These are phyloP conservation scores for Neonothopanus nambi DNA, from an alignment of 1,284 basidiomycete species.

Conservation along the genomic window DNA sequence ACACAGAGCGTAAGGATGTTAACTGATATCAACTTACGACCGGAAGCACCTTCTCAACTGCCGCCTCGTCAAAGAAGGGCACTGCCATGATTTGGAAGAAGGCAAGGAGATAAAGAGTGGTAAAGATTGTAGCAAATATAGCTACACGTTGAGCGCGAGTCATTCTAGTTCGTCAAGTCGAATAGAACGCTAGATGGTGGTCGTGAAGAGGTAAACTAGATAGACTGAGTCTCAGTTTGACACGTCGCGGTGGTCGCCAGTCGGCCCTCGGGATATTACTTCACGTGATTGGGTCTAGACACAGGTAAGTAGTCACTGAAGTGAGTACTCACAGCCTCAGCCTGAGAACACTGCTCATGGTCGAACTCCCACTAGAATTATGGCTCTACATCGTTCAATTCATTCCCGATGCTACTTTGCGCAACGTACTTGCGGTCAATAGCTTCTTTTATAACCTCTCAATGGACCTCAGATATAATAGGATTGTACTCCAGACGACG, in stretches of 20 bases:
- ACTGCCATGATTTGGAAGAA: constrained; percentile 54
- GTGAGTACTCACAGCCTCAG: too few species aligned
- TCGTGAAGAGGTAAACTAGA: too few species aligned
- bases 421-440: constrained; percentile 34
- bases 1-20: constrained; percentile 2
- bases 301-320: too few species aligned
- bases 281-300: too few species aligned
- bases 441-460: constrained; percentile 40
- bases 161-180: constrained; percentile 38
- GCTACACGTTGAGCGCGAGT: constrained; percentile 58
- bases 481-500: constrained; percentile 28
- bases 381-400: constrained; percentile 38
- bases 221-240: too few species aligned
- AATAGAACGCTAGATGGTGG: too few species aligned
- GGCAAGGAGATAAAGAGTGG: constrained; percentile 54
- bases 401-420: constrained; percentile 31
- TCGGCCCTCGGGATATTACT: too few species aligned
- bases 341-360: too few species aligned
- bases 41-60: constrained; percentile 53
- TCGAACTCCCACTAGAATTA: constrained; percentile 38
- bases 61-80: constrained; percentile 52
- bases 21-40: constrained; percentile 43
- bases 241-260: too few species aligned
- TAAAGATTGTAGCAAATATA: constrained; percentile 41
- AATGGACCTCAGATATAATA: constrained; percentile 36